Percentiles rank a stretch among this genome's conserved stretches.
phyloP scores from a whole-genome alignment of 805 yeast species.

The Starmerella sp. region DNA sequence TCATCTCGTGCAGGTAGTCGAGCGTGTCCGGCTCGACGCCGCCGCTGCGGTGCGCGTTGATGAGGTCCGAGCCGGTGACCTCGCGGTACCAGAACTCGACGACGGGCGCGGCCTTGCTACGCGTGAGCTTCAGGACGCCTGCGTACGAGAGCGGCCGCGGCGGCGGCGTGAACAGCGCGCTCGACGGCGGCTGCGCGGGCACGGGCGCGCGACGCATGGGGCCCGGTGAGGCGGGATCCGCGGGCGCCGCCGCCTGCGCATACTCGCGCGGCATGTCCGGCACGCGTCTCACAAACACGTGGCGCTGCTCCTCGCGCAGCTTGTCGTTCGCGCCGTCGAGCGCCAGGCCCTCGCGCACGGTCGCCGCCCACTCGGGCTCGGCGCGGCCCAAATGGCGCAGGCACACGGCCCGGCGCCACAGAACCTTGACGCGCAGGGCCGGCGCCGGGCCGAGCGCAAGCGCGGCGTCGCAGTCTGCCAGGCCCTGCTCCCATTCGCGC shows the following conservation, averaged over 20 bases:
- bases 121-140: constrained; percentile 14
- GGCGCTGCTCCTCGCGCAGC: constrained; percentile 10
- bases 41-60: constrained; percentile 13
- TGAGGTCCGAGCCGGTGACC: constrained; percentile 13
- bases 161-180: constrained; percentile 7
- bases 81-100: constrained; percentile 16
- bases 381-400: constrained; percentile 13
- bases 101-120: constrained; percentile 11
- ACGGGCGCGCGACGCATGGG: background rate
- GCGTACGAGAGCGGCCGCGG: constrained; percentile 19
- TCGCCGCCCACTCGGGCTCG: constrained; percentile 3
- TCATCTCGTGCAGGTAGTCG: constrained; percentile 17
- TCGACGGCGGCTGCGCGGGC: background rate
- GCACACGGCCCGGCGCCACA: constrained; percentile 20
- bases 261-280: constrained; percentile 11
- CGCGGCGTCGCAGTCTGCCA: constrained; percentile 18
- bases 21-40: constrained; percentile 24
- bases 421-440: constrained; percentile 13
- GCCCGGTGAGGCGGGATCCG: no score
- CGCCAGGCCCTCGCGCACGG: constrained; percentile 15
- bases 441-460: constrained; percentile 1
- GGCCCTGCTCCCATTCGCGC: constrained; percentile 12
- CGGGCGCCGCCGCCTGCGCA: background rate
- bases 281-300: constrained; percentile 8
- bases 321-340: constrained; percentile 19